Base-by-base conservation (phyloP, 225 moss, liverwort and hornwort genomes). In the Takakia lepidozioides region DNA sequence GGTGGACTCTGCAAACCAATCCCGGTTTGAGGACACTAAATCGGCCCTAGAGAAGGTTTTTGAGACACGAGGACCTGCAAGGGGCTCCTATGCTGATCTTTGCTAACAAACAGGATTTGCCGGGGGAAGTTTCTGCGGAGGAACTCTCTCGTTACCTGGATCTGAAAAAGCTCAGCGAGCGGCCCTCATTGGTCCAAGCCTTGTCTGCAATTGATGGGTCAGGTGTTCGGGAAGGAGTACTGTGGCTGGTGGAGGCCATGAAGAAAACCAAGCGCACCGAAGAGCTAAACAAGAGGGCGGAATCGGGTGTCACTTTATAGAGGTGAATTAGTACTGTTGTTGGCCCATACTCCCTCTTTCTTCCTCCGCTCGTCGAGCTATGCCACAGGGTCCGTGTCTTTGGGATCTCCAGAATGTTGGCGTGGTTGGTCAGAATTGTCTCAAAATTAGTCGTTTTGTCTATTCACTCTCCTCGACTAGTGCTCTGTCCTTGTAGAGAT, bases 241-340 rank as follows among this genome's bases (percentile, higher is more conserved):
- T 90, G 58, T 98, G 95, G 95, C 75, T 98, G 24, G 95, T 91
- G 59, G 95, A 98, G 66, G 67, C 77, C 5, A 91, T 91, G 95
- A 82, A 69, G 50, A 70, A 69, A 43, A 91, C 80, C 69, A 87
- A 83, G 74, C 51, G 95, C 48, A 87, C 90, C 7, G 84, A 85
- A 69, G 80, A 73, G 47, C 76, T 90, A 27, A 75, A 87, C 53
- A 84, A 83, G 73, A 77, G 82, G 25, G 95, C 91, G 19, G 87
- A 85, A 45, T 66, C 82, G 9, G 87, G 90, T 14, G 77, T 79
- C 27, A 35, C 87, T 15, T 74, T 87, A 71, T 98, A 74, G 72
- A 59, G n/a, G n/a, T n/a, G n/a, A n/a, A n/a, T n/a, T n/a, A n/a
- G n/a, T n/a, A n/a, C n/a, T n/a, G n/a, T n/a, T n/a, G n/a, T n/a